Percentiles rank a stretch among this genome's conserved stretches.
Evolutionary conservation across 495 filamentous ascomycete species (phyloP).

Genomic region (Neurospora sp.): DNA sequence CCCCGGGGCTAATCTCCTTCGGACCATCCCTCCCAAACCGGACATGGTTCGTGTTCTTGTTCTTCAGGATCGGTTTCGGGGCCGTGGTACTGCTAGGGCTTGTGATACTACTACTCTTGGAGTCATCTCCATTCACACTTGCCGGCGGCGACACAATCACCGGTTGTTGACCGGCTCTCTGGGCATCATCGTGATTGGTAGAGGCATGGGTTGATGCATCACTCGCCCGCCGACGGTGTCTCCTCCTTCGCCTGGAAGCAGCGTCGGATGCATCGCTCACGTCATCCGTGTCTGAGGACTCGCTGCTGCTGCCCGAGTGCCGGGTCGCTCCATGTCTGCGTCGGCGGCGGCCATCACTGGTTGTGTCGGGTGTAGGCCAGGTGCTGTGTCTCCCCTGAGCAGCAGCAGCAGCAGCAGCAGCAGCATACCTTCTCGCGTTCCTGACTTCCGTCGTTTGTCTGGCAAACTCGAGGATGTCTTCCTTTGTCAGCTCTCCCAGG

Average conservation of each 20-base stretch:
- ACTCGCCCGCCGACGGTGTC: background rate
- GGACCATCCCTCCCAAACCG: slow-evolving; percentile 33
- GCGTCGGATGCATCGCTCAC: slow-evolving; percentile 13
- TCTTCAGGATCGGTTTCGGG: slow-evolving; percentile 43
- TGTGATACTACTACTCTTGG: slow-evolving; percentile 27
- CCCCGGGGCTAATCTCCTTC: slow-evolving; percentile 19
- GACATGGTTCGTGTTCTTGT: slow-evolving; percentile 38
- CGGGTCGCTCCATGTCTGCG: background rate
- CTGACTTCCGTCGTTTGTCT: slow-evolving; percentile 46
- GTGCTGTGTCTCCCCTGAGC: background rate
- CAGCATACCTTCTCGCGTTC: slow-evolving; percentile 19
- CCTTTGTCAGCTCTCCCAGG: slow-evolving; percentile 48
- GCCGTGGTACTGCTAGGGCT: slow-evolving; percentile 28
- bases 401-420: background rate
- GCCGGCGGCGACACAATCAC: slow-evolving; percentile 33
- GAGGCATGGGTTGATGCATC: background rate
- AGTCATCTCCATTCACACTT: slow-evolving; percentile 15
- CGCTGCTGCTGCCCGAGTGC: slow-evolving; percentile 2
- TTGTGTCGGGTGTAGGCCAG: slow-evolving; percentile 8
- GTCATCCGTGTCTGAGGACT: slow-evolving; percentile 12
- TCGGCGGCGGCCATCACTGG: slow-evolving; percentile 1
- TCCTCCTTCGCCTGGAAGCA: background rate
- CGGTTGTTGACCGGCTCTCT: slow-evolving; percentile 25
- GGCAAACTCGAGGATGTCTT: slow-evolving; percentile 52
- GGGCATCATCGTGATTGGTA: slow-evolving; percentile 13